Percentiles rank a stretch among this genome's conserved stretches.
These are phyloP conservation scores for Thalassiosira livingstoniorum DNA, from an alignment of 352 stramenopile species.

Conservation along the genomic window DNA sequence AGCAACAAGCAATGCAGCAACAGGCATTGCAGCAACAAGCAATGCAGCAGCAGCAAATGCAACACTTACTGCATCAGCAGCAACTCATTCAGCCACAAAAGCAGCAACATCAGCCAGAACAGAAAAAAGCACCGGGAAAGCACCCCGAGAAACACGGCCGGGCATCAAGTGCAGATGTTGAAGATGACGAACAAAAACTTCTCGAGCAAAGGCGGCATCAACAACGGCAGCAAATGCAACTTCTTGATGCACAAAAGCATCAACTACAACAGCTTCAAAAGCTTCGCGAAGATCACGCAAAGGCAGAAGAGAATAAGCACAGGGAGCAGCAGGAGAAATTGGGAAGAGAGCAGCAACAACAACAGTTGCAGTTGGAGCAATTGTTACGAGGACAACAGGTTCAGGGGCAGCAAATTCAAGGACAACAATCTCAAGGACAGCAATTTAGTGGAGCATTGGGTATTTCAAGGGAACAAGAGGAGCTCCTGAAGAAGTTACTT, in stretches of 20 bases:
- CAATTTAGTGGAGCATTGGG: not conserved
- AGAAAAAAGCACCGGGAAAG: too few species aligned
- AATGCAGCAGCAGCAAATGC: not conserved
- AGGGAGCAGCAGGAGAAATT: slow-evolving; percentile 1
- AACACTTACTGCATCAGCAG: not conserved
- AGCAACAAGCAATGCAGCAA: not conserved
- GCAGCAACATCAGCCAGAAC: too few species aligned
- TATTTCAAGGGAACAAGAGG: not conserved
- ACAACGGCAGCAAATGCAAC: not conserved
- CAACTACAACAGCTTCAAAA: not conserved
- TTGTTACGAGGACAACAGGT: not conserved
- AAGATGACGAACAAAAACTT: too few species aligned
- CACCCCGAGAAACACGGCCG: too few species aligned
- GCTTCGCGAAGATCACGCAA: not conserved
- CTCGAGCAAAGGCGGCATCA: too few species aligned
- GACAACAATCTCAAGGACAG: too few species aligned
- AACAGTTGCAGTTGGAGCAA: not conserved
- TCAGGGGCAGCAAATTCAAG: not conserved
- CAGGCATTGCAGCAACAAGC: not conserved
- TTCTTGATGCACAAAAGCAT: not conserved
- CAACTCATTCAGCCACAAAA: not conserved
- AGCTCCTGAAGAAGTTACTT: not conserved
- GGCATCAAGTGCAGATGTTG: too few species aligned
- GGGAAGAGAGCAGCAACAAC: not conserved
- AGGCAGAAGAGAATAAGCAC: not conserved